Evolutionary conservation across 495 filamentous ascomycete genomes (phyloP), one percentile per base, ranked within the genome.

Genomic region (Aspergillus heteromorphus): DNA sequence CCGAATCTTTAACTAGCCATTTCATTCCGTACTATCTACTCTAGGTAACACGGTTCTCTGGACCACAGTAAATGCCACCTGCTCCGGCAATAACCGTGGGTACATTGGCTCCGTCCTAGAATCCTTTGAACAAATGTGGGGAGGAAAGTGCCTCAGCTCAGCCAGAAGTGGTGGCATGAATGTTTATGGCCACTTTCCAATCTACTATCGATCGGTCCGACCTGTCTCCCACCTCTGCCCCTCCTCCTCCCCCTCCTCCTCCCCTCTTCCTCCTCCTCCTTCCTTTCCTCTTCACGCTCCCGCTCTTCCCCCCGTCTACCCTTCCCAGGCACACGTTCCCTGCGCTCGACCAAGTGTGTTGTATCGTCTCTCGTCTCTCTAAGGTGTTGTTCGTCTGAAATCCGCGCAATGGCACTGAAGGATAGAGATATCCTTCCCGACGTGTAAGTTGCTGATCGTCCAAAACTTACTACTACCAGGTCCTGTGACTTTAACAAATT

Each of bases 381-480:
- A 38, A 65, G 71, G 57, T 52, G 64, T 52, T 75, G 73, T 51
- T 76, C 68, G 25, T 65, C 71, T 41, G 71, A 73, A 61, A 57
- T 66, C 60, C 75, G 68, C 57, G 66, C 65, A 56, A 79, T 79
- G 76, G 68, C 71, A 41, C 65, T 65, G 20, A 59, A 67, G 54
- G 73, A 81, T 56, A 73, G 79, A 64, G 79, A 83, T 21, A 74
- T 71, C 20, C 70, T 83, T 8, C 79, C 80, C 45, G 71, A 76
- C 55, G 69, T 71, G 78, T 82, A 65, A 72, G 69, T 69, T 40
- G 53, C 61, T 16, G 17, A 17, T 23, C n/a, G 29, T 19, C 3
- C 19, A 19, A 18, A 10, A 5, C 14, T 18, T 45, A 13, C 34
- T 19, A 38, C 21, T 30, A 18, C 21, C 13, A 9, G 11, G 14